Conservation (phyloP, 345 rosid genomes). For the Nasturtium officinale region DNA sequence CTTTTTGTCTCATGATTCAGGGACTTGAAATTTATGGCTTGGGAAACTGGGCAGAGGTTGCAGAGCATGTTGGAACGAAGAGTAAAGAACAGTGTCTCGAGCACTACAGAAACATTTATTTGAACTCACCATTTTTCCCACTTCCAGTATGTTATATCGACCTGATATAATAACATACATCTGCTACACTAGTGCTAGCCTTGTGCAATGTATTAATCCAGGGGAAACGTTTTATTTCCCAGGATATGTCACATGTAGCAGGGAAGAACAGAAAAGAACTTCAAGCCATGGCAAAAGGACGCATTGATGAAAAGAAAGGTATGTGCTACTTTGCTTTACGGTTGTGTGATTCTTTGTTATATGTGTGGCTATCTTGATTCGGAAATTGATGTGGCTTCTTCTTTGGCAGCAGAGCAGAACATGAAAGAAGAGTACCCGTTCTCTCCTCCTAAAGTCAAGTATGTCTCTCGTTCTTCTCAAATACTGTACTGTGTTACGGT, state of each 20-base stretch:
- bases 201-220: slow-evolving; percentile 14
- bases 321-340: slow-evolving; percentile 20
- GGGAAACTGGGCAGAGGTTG: slow-evolving; percentile 95
- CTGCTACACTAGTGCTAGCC: slow-evolving; percentile 5
- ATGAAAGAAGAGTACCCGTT: slow-evolving; percentile 81
- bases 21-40: slow-evolving; percentile 99
- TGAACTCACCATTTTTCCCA: slow-evolving; percentile 86
- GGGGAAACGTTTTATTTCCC: slow-evolving; percentile 16
- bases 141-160: slow-evolving; percentile 66
- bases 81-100: slow-evolving; percentile 85
- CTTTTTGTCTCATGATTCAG: slow-evolving; percentile 43
- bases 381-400: slow-evolving; percentile 43
- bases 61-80: slow-evolving; percentile 98
- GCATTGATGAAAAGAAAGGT: slow-evolving; percentile 87
- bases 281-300: slow-evolving; percentile 97
- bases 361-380: slow-evolving; percentile 1
- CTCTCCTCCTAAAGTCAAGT: slow-evolving; percentile 94
- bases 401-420: slow-evolving; percentile 59
- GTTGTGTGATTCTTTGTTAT: slow-evolving; percentile 13
- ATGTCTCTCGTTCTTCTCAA: slow-evolving; percentile 42
- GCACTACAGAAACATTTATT: slow-evolving; percentile 71
- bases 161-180: slow-evolving; percentile 15
- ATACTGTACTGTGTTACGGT: slow-evolving; percentile 20
- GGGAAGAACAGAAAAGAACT: slow-evolving; percentile 95
- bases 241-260: slow-evolving; percentile 97